Conservation (phyloP, 768 basidiomycete species). For the Boletus bicolor region DNA sequence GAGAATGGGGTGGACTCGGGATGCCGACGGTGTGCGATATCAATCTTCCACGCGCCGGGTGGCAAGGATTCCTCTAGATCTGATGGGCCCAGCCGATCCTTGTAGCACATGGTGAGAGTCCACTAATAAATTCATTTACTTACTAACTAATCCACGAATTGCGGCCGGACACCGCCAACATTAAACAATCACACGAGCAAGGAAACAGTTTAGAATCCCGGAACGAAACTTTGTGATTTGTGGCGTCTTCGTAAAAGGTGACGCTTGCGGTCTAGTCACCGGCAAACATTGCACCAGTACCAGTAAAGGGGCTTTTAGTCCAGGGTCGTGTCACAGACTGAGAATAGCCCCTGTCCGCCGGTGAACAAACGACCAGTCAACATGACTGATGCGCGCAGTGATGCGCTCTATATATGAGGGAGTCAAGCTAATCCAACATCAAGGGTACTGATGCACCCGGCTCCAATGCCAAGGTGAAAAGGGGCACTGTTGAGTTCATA, state of each 20-base stretch:
- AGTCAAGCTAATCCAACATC: not conserved
- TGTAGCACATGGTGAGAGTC: not conserved
- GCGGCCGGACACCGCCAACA: not conserved
- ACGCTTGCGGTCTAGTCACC: not conserved
- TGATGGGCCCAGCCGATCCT: not conserved
- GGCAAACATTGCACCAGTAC: not conserved
- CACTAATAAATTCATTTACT: not conserved
- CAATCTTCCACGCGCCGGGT: not conserved
- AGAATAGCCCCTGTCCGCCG: conserved; percentile 2
- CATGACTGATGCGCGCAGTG: not conserved
- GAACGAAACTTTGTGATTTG: not conserved
- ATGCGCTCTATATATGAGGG: not conserved
- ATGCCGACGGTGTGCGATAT: not conserved
- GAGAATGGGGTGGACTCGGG: not conserved
- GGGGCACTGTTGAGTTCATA: not conserved
- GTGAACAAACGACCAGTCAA: conserved; percentile 8
- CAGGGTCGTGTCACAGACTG: not conserved
- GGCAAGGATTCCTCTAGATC: too few species aligned
- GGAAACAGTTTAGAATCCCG: conserved; percentile 1
- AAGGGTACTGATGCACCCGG: conserved; percentile 12
- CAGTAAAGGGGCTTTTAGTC: not conserved
- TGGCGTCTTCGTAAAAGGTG: not conserved
- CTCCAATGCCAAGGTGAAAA: not conserved
- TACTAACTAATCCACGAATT: not conserved
- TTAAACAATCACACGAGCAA: not conserved